Evolutionary conservation across 371 early-diverging fungal genomes (phyloP).

Genomic region (Amoeboaphelidium protococcarum): DNA sequence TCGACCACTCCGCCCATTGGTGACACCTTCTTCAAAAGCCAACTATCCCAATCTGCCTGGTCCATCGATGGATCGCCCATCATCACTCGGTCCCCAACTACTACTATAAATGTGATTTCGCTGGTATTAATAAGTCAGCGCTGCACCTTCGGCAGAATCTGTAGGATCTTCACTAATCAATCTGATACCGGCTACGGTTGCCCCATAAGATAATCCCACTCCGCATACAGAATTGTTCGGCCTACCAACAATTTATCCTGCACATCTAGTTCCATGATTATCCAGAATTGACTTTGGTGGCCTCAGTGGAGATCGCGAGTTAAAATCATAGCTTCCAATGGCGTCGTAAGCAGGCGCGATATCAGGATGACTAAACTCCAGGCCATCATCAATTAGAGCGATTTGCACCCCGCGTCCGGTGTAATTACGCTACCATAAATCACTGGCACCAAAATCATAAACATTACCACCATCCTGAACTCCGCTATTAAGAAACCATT

Average conservation of each 20-base stretch:
- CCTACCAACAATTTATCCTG: not conserved
- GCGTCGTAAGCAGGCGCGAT: not conserved
- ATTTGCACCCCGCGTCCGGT: not conserved
- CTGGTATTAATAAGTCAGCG: not conserved
- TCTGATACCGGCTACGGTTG: not conserved
- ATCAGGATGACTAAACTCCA: not conserved
- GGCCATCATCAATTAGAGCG: constrained; percentile 2
- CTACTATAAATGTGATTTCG: not conserved
- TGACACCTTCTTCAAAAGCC: not conserved
- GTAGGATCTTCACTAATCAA: not conserved
- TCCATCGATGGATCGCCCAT: constrained; percentile 1
- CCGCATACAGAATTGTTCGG: constrained; percentile 2
- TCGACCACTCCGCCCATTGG: constrained; percentile 1
- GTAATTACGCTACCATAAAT: not conserved
- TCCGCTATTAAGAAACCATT: too few relatives aligned
- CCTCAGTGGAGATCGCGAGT: not conserved
- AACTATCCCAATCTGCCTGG: not conserved
- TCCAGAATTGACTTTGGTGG: not conserved
- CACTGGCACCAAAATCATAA: too few relatives aligned
- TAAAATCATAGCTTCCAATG: not conserved
- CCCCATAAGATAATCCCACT: not conserved
- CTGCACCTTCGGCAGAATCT: not conserved
- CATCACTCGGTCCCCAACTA: constrained; percentile 2
- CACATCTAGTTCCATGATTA: constrained; percentile 2
- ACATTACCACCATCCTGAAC: too few relatives aligned